Percentiles rank a stretch among this genome's conserved stretches.
phyloP scores from a whole-genome alignment of 2,329 filamentous ascomycete genomes.

The Metarhizium sp. region DNA sequence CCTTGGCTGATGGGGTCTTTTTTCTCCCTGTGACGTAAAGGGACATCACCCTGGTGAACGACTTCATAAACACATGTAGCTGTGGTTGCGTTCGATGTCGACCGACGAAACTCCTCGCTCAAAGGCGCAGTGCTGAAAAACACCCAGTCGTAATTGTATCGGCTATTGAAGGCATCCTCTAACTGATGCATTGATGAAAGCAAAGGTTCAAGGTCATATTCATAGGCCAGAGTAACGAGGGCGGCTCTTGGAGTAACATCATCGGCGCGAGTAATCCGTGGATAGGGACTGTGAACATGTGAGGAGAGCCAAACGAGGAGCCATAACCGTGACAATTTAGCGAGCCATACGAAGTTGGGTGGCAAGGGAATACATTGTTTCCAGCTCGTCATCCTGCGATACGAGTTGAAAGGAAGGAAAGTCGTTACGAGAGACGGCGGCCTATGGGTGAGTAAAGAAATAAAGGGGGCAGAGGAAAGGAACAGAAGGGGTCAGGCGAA shows the following conservation, averaged over 20 bases:
- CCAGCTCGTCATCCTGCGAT: slow-evolving; percentile 5
- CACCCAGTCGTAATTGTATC: slow-evolving; percentile 79
- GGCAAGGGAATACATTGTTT: slow-evolving; percentile 1
- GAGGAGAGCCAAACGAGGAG: slow-evolving; percentile 3
- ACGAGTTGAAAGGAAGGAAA: slow-evolving; percentile 8
- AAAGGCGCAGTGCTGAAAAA: slow-evolving; percentile 81
- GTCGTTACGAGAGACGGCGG: slow-evolving; percentile 4
- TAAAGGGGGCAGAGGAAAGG: background rate
- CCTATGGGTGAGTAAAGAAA: background rate
- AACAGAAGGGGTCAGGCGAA: background rate
- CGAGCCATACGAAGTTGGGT: slow-evolving; percentile 2
- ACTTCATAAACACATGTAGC: slow-evolving; percentile 64
- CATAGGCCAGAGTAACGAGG: slow-evolving; percentile 21
- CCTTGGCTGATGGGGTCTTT: background rate
- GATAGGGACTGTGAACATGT: slow-evolving; percentile 9
- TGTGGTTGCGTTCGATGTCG: slow-evolving; percentile 58
- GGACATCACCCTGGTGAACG: slow-evolving; percentile 70
- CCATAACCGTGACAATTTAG: slow-evolving; percentile 5
- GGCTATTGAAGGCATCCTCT: slow-evolving; percentile 56
- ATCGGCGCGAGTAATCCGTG: slow-evolving; percentile 6
- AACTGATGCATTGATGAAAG: slow-evolving; percentile 45
- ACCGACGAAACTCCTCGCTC: slow-evolving; percentile 63
- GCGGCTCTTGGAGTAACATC: slow-evolving; percentile 20
- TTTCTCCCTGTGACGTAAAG: slow-evolving; percentile 13
- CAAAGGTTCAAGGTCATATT: slow-evolving; percentile 20